Base-by-base conservation (phyloP, 192 early-diverging fungal species). In the Phlyctochytrium bullatum region DNA sequence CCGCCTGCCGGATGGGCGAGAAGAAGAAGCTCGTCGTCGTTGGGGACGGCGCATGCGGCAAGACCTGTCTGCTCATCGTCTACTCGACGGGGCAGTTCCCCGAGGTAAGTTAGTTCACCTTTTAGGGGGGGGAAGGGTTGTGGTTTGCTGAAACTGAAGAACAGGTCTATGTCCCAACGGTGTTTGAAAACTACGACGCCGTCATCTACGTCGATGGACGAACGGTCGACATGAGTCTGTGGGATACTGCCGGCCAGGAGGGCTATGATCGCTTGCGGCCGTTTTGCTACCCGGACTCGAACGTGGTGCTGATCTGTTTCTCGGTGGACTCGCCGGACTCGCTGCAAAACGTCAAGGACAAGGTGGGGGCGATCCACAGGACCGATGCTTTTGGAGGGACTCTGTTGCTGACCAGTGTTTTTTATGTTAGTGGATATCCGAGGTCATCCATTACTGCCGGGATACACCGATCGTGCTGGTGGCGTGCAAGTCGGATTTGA, bases 201-300 rank as follows among this genome's bases (percentile, higher is more conserved):
- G 90, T 91, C 67, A 81, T 97, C 62, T 77, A 87, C 56, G 83
- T 89, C 33, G 88, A 93, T 73, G 89, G 88, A 66, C 88, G 87
- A 66, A 74, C 76, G 50, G 87, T 94, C 6, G 89, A 92, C 74
- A 77, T 97, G 34, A 89, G 89, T 34, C 78, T 97, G 25, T 97
- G 93, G 93, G 95, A 97, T 83, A 96, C 95, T 59, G 93, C 94
- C 34, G 94, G 86, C 30, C 94, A 95, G 69, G 93, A 96, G 77
- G 94, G 94, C 73, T 95, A 94, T 71, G 90, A 93, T 79, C 89
- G 93, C 57, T 79, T 97, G 65, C 88, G 94, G 36, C 87, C 90
- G 25, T 78, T 96, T 64, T 92, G 86, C 28, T 97, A 96, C 67
- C 88, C 93, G 16, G 92, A 92, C 73, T 87, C 92, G 34, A 78